Evolutionary conservation across 2,329 filamentous ascomycete species (phyloP), one percentile per base, ranked within the genome.

Genomic region (Botrytis elliptica): DNA sequence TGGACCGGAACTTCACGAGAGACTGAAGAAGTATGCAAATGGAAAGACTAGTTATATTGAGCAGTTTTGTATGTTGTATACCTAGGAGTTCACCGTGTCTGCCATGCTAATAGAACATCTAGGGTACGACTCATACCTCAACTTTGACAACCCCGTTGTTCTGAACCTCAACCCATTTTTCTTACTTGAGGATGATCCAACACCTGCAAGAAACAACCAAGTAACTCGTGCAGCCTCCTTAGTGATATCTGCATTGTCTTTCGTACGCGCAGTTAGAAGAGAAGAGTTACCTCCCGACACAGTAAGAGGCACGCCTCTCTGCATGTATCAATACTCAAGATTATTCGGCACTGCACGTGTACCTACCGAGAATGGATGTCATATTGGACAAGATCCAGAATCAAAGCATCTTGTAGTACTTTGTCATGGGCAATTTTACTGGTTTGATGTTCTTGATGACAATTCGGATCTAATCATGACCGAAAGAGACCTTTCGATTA

Each of bases 101-200:
- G 49, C 78, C 36, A 44, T 62, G 33, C 57, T 73, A n/a, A 72
- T 18, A 59, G 6, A 68, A 14, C 12, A 14, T n/a, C 73, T 55
- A 97, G 95, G 95, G 96, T 98, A 98, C 82, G 96, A 99, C 82
- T 98, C 96, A 44, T 99, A 98, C 81, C 87, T 99, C 76, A 98
- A 98, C 84, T 99, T 92, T 81, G 96, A 98, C 82, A 98, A 98
- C 80, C 95, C 96, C 0, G 96, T 99, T 59, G 96, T 99, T 59
- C 88, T 99, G 77, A 98, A 99, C 83, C 85, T 99, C 77, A 99
- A 99, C 80, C 96, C 96, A 0, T 99, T 99, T 84, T 99, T 99
- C 85, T 86, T 99, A 73, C 87, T 99, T 70, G 96, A 98, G 83
- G 96, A 99, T 85, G 96, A 99, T 80, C 96, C 96, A 0, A 99